A percentile compares a stretch with the other conserved stretches of the same genome.
phyloP scores from a whole-genome alignment of 2,329 filamentous ascomycete genomes.

The Chalara sp. region DNA sequence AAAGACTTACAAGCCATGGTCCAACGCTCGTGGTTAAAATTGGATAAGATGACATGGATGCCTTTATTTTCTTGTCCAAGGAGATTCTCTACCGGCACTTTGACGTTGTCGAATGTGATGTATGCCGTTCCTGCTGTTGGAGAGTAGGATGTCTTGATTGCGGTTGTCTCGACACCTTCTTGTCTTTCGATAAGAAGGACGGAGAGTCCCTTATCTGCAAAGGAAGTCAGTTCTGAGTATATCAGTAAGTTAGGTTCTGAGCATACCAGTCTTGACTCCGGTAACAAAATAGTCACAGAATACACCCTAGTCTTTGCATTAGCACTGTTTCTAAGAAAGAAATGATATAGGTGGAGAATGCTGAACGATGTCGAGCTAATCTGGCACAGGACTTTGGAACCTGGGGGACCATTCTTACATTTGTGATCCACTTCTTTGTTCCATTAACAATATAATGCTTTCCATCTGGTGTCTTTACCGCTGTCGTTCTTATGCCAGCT shows the following conservation, averaged over 20 bases:
- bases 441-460: conserved; percentile 68
- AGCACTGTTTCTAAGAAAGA: background rate
- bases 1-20: conserved; percentile 52
- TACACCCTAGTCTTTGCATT: conserved; percentile 41
- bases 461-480: conserved; percentile 66
- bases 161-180: conserved; percentile 68
- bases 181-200: conserved; percentile 70
- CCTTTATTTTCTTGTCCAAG: conserved; percentile 81
- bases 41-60: conserved; percentile 75
- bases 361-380: too few species aligned
- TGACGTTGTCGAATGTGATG: conserved; percentile 79
- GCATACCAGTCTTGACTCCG: conserved; percentile 57
- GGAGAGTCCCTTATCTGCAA: conserved; percentile 61
- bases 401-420: conserved; percentile 28
- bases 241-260: background rate
- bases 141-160: conserved; percentile 78
- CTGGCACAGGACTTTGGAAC: background rate
- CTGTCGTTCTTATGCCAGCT: conserved; percentile 71
- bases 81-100: conserved; percentile 72
- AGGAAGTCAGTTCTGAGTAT: background rate
- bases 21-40: conserved; percentile 86
- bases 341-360: too few species aligned
- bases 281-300: conserved; percentile 80
- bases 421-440: conserved; percentile 82
- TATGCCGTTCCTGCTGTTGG: conserved; percentile 69